Base-by-base conservation (phyloP, 2,329 filamentous ascomycete genomes). In the Clonostachys sp. region DNA sequence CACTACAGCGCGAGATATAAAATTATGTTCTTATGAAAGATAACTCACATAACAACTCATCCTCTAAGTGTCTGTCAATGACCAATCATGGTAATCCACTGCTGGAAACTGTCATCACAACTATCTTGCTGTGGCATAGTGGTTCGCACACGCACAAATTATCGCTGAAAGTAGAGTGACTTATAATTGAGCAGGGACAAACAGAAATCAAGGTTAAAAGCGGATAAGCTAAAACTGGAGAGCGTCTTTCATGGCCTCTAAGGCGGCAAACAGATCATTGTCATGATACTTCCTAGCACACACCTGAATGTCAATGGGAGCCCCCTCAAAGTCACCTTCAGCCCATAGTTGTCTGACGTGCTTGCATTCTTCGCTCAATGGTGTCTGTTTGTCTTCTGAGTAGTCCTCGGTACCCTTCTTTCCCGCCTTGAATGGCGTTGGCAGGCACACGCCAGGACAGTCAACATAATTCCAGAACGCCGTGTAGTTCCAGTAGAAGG, bases 391-490 rank as follows among this genome's bases (percentile, higher is more conserved):
- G 24, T 55, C 53, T 10, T 42, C 49, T 1, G 53, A 48, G 4
- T 64, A 64, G 2, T 41, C 35, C 47, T 66, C 64, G 6, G 51
- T 49, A 2, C 57, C 61, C 45, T 61, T 34, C 47, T 66, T 64
- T 7, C 52, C 57, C 10, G 61, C 60, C 47, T 49, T 59, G 33
- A 68, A 49, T 1, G 64, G 61, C 2, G 65, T 68, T 1, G 65
- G 66, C 0, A 69, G 39, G 1, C 64, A 62, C 0, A 59, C 62
- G 1, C 62, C 65, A 1, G 67, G 65, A 30, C 63, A 67, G 49
- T 70, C 66, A 2, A 70, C 54, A 13, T 66, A 58, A 18, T 68
- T 68, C 47, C 60, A 70, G 4, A 68, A 54, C 3, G 63, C 61
- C 2, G 66, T 67, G 51, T 69, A 67, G 0, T 61, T 64, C 64